phyloP scores from a whole-genome alignment of 345 rosid species.

The Kernera saxatilis region DNA sequence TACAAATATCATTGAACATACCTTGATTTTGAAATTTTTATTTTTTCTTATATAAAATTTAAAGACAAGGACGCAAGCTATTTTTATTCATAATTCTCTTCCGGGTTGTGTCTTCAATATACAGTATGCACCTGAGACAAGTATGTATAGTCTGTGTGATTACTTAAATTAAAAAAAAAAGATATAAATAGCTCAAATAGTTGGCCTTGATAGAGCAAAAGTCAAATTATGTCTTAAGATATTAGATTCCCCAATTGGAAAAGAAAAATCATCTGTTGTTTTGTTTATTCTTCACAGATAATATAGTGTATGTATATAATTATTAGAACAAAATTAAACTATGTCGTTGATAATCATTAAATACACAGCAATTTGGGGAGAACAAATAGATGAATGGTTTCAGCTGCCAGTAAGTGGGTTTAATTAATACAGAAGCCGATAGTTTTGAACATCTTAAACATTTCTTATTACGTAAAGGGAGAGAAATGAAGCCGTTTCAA shows the following conservation, averaged over 20 bases:
- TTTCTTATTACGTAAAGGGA: conserved; percentile 9
- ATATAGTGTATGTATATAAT: not conserved
- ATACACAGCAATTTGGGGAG: not conserved
- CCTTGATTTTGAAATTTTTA: not conserved
- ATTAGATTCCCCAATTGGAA: not conserved
- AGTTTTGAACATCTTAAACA: not conserved
- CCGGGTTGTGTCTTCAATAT: not conserved
- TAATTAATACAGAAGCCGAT: conserved; percentile 7
- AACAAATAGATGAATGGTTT: not conserved
- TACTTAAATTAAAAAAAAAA: not conserved
- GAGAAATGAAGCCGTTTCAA: conserved; percentile 11
- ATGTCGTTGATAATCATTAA: conserved; percentile 3
- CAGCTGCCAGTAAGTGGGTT: conserved; percentile 18
- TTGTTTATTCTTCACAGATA: not conserved
- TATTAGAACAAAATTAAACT: not conserved
- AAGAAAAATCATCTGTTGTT: not conserved
- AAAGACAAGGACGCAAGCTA: not conserved
- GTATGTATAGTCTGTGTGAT: not conserved
- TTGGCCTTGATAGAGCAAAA: not conserved
- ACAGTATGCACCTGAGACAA: not conserved
- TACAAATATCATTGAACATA: not conserved
- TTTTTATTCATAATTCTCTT: not conserved
- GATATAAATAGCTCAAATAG: not conserved
- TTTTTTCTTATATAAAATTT: not conserved
- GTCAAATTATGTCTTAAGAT: not conserved